Evolutionary conservation across 495 filamentous ascomycete species (phyloP), one percentile per base, ranked within the genome.

Genomic region (Rhypophila decipiens): DNA sequence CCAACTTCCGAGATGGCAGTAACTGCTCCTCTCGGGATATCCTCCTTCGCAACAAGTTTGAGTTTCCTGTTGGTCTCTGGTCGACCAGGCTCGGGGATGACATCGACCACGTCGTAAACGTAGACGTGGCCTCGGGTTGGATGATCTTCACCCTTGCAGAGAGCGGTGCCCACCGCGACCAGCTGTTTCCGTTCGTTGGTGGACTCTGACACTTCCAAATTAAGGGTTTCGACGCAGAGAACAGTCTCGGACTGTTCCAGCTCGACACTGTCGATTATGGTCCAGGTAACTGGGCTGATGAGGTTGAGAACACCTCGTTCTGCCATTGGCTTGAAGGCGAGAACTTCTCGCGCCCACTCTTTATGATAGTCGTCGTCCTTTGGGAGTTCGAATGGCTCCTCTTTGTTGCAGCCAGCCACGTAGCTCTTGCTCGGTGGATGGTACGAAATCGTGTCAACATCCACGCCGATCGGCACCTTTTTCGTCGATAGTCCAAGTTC

Each of bases 91-190:
- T 96, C 83, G 0, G 93, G 91, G 0, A 95, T 90, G 38, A 96
- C 93, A 20, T 81, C 76, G 42, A 95, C 89, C 39, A 97, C 74
- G 47, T 95, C 89, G 61, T 90, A 95, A 43, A 99, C 86, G 61
- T 93, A 90, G 48, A 99, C 76, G 42, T 79, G 77, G n/a, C 93
- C 94, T 27, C 82, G 78, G 0, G 87, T 80, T 2, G 90, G 82
- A 24, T 90, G 79, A 58, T 99, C 93, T 65, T 97, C 91, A 39
- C 94, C 93, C 47, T 82, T 83, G 39, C 82, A 74, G 35, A 90
- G 75, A 20, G 88, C 82, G 0, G 94, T 95, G 8, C 91, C 94
- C 3, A 96, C 86, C 10, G 82, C 81, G 42, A 97, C 76, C 34
- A 95, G 76, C 51, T 84, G 80, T 51, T 78, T 83, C 12, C 88